Evolutionary conservation across 1,284 basidiomycete species (phyloP).

Genomic region (Vanrija sp.): DNA sequence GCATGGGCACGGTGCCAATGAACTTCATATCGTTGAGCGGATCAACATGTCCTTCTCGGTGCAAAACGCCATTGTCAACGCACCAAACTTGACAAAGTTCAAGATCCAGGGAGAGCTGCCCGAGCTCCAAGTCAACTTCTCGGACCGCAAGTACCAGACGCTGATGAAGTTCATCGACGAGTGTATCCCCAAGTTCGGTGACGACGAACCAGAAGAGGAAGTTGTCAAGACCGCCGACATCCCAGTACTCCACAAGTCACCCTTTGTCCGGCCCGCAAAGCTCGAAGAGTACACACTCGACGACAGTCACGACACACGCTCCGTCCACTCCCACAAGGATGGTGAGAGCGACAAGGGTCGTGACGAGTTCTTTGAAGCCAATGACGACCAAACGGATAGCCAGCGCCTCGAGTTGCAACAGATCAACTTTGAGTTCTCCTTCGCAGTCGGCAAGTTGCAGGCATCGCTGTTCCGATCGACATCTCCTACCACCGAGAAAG

Average conservation of each 20-base stretch:
- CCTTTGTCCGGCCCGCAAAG: slow-evolving; percentile 53
- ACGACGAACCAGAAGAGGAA: slow-evolving; percentile 38
- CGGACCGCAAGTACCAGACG: slow-evolving; percentile 92
- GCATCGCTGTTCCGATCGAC: slow-evolving; percentile 70
- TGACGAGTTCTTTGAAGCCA: slow-evolving; percentile 71
- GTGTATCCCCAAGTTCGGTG: slow-evolving; percentile 78
- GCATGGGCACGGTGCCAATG: slow-evolving; percentile 43
- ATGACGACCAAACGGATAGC: slow-evolving; percentile 58
- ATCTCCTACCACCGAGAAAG: slow-evolving; percentile 34
- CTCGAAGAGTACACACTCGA: slow-evolving; percentile 66
- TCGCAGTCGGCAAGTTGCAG: slow-evolving; percentile 82
- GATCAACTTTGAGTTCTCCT: slow-evolving; percentile 81
- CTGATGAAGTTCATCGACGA: slow-evolving; percentile 92
- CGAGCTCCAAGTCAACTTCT: slow-evolving; percentile 85
- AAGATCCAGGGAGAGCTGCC: slow-evolving; percentile 91
- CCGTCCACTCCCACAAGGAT: slow-evolving; percentile 38
- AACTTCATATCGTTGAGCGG: slow-evolving; percentile 85
- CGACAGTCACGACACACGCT: slow-evolving; percentile 45
- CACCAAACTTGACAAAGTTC: slow-evolving; percentile 79
- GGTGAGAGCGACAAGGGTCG: slow-evolving; percentile 49
- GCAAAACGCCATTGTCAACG: slow-evolving; percentile 90
- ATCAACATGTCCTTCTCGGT: slow-evolving; percentile 88
- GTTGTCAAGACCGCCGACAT: slow-evolving; percentile 3
- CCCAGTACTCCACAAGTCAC: neutral
- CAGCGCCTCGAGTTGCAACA: slow-evolving; percentile 62